Conservation (phyloP, 306 rosid genomes). For the Pyrus betulifolia region DNA sequence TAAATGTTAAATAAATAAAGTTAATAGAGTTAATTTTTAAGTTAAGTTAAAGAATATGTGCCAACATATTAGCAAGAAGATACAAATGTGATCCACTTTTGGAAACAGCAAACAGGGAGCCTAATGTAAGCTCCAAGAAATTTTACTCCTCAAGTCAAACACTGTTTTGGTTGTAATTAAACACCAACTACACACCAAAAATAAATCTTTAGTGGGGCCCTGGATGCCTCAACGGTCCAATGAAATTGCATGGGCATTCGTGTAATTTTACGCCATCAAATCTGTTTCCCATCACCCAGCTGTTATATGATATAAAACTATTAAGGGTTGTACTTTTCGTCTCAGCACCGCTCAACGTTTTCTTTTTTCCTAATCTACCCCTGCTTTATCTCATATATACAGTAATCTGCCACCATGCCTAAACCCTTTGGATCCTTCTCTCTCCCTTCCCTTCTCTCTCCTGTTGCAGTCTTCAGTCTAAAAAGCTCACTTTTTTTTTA, state of each 20-base stretch:
- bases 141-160: neutral
- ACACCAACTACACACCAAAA: neutral
- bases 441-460: slow-evolving; percentile 8
- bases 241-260: neutral
- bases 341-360: neutral
- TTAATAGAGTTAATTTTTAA: too few species aligned
- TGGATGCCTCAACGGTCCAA: slow-evolving; percentile 1
- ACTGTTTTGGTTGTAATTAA: neutral
- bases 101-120: too few species aligned
- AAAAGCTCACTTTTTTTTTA: slow-evolving; percentile 26
- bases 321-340: neutral
- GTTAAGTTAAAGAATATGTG: too few species aligned
- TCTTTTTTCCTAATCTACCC: slow-evolving; percentile 14
- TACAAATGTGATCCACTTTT: too few species aligned
- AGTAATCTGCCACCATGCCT: neutral
- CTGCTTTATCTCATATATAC: neutral
- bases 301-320: neutral
- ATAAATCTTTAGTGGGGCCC: neutral
- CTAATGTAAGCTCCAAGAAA: neutral
- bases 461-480: slow-evolving; percentile 16
- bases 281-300: neutral
- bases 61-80: too few species aligned
- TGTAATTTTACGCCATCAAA: neutral
- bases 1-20: too few species aligned
- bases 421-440: neutral